These are phyloP conservation scores for Paramecium tetraurelia DNA, from an alignment of 73 alveolate genomes.

Conservation along the genomic window DNA sequence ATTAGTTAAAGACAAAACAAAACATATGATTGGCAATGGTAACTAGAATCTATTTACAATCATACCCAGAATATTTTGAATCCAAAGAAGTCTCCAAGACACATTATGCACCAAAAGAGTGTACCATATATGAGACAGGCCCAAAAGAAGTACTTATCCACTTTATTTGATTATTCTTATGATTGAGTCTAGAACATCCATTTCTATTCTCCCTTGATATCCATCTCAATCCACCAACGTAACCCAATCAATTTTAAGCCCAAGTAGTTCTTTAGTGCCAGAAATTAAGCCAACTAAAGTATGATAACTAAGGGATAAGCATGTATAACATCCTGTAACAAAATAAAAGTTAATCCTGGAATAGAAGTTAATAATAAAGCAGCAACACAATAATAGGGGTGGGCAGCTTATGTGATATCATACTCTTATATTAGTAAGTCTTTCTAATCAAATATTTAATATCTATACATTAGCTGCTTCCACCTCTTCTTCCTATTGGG, in stretches of 20 bases:
- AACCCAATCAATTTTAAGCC: background rate
- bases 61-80: background rate
- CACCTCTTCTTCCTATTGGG: background rate
- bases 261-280: background rate
- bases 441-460: background rate
- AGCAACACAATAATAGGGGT: background rate
- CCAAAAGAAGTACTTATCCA: constrained; percentile 10
- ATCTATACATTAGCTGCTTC: background rate
- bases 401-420: background rate
- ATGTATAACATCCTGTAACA: background rate
- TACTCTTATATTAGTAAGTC: constrained; percentile 20
- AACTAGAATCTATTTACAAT: background rate
- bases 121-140: background rate
- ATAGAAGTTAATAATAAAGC: background rate
- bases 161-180: background rate
- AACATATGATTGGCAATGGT: background rate
- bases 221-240: background rate
- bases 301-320: background rate
- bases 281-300: background rate
- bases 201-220: background rate
- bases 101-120: background rate
- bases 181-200: background rate
- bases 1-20: background rate
- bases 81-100: background rate
- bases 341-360: background rate